phyloP scores from a whole-genome alignment of 1,284 basidiomycete genomes.

The Pterulicium gracile region DNA sequence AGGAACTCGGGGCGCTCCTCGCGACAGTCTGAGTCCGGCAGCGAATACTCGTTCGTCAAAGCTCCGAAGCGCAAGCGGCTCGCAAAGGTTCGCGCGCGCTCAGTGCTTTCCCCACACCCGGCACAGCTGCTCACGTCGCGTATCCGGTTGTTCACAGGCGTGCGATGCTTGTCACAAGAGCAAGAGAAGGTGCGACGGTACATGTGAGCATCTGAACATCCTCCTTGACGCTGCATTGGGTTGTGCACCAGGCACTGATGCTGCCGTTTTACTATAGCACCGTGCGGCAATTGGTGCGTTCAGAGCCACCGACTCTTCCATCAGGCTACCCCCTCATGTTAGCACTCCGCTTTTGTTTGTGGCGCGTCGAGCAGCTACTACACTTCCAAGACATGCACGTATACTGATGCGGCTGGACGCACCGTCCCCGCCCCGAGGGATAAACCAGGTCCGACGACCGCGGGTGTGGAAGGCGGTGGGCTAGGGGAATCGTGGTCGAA shows the following conservation, averaged over 20 bases:
- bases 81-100: slow-evolving; percentile 41
- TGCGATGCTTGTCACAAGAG: slow-evolving; percentile 77
- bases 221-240: too few species aligned
- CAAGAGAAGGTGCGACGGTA: slow-evolving; percentile 75
- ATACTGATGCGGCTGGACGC: slow-evolving; percentile 69
- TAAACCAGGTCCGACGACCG: background rate
- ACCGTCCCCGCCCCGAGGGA: slow-evolving; percentile 58
- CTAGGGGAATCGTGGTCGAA: slow-evolving; percentile 4
- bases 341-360: slow-evolving; percentile 9
- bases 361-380: slow-evolving; percentile 42
- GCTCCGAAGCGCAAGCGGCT: slow-evolving; percentile 57
- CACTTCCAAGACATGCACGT: slow-evolving; percentile 69
- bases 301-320: slow-evolving; percentile 6
- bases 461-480: slow-evolving; percentile 1
- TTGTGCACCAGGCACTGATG: slow-evolving; percentile 1
- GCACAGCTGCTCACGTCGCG: slow-evolving; percentile 7
- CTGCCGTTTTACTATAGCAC: slow-evolving; percentile 36
- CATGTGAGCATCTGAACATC: slow-evolving; percentile 34
- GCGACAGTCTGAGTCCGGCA: slow-evolving; percentile 5
- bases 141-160: slow-evolving; percentile 33
- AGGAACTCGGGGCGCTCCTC: slow-evolving; percentile 16
- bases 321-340: slow-evolving; percentile 1
- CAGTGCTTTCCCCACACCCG: slow-evolving; percentile 4
- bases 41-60: slow-evolving; percentile 31
- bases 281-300: slow-evolving; percentile 70